Conservation (phyloP, 2,329 filamentous ascomycete species). For the Phialemonium atrogriseum region DNA sequence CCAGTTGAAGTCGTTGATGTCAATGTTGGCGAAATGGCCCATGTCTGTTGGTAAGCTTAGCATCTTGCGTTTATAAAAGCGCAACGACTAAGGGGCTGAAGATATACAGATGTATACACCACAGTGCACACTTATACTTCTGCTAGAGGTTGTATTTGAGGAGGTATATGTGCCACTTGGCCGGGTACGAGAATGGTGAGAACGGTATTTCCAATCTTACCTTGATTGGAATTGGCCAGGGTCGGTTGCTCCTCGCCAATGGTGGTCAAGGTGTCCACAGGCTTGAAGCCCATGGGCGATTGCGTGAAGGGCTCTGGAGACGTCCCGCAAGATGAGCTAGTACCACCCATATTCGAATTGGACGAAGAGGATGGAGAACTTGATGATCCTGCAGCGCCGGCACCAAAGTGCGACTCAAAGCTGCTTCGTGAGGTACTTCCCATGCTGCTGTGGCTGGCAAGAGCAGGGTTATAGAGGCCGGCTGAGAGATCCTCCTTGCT, state of each 20-base stretch:
- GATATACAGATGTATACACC: no score
- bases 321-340: conserved; percentile 63
- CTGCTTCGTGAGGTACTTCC: conserved; percentile 39
- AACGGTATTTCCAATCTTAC: no score
- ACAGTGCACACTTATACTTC: no score
- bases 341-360: conserved; percentile 45
- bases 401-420: conserved; percentile 41
- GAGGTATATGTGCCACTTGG: no score
- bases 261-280: conserved; percentile 52
- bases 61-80: background rate
- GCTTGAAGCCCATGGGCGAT: conserved; percentile 59
- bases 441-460: conserved; percentile 32
- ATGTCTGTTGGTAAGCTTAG: conserved; percentile 22
- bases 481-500: conserved; percentile 40
- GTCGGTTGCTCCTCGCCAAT: conserved; percentile 59
- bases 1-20: conserved; percentile 59
- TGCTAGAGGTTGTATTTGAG: no score
- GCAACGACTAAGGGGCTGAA: background rate
- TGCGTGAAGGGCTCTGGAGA: conserved; percentile 70
- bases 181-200: no score
- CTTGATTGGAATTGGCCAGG: conserved; percentile 37
- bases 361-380: conserved; percentile 59
- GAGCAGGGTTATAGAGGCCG: conserved; percentile 52
- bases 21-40: conserved; percentile 32
- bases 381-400: conserved; percentile 43